These are phyloP conservation scores for Colletotrichum godetiae DNA, from an alignment of 2,329 filamentous ascomycete genomes.

Conservation along the genomic window DNA sequence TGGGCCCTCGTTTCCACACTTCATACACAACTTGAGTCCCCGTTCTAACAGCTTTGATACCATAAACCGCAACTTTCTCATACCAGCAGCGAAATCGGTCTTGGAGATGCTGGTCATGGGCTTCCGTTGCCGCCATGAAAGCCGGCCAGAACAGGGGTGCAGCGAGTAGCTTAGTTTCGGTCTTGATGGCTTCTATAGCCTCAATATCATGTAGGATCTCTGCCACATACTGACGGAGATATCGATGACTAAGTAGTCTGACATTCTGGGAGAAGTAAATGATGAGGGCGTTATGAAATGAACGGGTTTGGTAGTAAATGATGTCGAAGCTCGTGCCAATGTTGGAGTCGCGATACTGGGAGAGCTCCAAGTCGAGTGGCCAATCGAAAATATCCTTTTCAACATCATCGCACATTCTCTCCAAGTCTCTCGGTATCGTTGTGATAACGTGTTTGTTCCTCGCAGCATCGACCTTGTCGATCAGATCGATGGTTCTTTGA, in stretches of 20 bases:
- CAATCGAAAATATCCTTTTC: slow-evolving; percentile 34
- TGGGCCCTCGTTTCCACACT: slow-evolving; percentile 36
- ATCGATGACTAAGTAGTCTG: slow-evolving; percentile 33
- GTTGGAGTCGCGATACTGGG: neutral
- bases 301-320: slow-evolving; percentile 29
- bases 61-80: slow-evolving; percentile 35
- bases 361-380: slow-evolving; percentile 6
- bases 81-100: slow-evolving; percentile 39
- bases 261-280: slow-evolving; percentile 41
- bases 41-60: slow-evolving; percentile 39
- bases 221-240: slow-evolving; percentile 36
- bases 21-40: slow-evolving; percentile 38
- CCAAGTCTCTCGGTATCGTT: neutral
- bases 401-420: slow-evolving; percentile 8
- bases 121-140: slow-evolving; percentile 40
- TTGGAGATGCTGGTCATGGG: slow-evolving; percentile 37
- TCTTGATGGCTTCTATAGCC: slow-evolving; percentile 39
- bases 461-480: slow-evolving; percentile 5
- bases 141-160: slow-evolving; percentile 41
- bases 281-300: slow-evolving; percentile 43
- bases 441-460: neutral
- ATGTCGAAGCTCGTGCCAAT: slow-evolving; percentile 19
- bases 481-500: slow-evolving; percentile 13
- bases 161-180: slow-evolving; percentile 34
- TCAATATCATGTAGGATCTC: slow-evolving; percentile 38